Base-by-base conservation (phyloP, 208 protist genomes). In the Leishmania tropica region DNA sequence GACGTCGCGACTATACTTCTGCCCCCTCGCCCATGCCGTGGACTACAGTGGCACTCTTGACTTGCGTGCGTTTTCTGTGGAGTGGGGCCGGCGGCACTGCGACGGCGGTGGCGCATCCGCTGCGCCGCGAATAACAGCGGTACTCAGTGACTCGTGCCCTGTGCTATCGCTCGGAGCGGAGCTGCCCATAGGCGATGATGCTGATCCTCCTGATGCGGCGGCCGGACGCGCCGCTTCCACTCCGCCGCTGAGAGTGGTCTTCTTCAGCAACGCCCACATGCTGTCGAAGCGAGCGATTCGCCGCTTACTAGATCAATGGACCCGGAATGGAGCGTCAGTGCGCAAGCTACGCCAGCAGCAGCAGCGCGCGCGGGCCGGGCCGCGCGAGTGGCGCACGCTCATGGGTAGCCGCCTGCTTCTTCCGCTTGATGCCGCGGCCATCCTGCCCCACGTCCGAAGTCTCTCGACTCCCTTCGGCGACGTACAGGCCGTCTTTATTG, bases 271-370 rank as follows among this genome's bases (percentile, higher is more conserved):
- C 85, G 92, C 92, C 0, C 90, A 95, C 76, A 40, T 95, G 35
- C 86, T 95, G 13, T 93, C 90, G 13, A 77, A 85, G 56, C 88
- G 87, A 5, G 92, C 92, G 0, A 83, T 92, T 45, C 71, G 88
- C 15, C 89, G 92, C 24, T 45, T 95, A 60, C 53, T 95, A 15
- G 90, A 95, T n/a, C 92, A 95, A 75, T 95, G 92, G 92, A 95
- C 92, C 2, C 92, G 90, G 56, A 95, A 95, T 76, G 90, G 87
- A 2, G 82, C 85, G 10, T 85, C 76, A 21, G 67, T 62, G 28
- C 56, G 42, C 5, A 51, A 68, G 35, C 24, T 15, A 6, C 58
- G 45, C 19, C n/a, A 53, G 19, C 62, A 79, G 6, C 40, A 68
- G 3, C 51, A 28, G 2, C 5, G 17, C 45, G 64, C 19, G 58